These are phyloP conservation scores for Amylocarpus encephaloides DNA, from an alignment of 2,329 filamentous ascomycete species.

Conservation along the genomic window DNA sequence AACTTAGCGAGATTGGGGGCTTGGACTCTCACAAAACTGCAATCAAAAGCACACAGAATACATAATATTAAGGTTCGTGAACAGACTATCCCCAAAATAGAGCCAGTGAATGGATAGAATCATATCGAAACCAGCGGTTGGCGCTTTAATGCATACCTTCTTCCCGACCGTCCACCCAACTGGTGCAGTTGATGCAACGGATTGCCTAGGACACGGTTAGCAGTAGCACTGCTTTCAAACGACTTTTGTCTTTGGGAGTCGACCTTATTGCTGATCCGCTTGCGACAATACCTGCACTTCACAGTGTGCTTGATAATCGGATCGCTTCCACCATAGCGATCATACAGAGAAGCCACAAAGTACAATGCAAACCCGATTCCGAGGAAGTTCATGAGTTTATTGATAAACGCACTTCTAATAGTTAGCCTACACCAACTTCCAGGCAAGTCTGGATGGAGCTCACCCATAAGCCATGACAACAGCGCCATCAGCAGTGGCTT, in stretches of 20 bases:
- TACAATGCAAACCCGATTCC: slow-evolving; percentile 62
- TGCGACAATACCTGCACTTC: slow-evolving; percentile 62
- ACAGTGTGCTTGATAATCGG: slow-evolving; percentile 65
- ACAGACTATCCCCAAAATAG: background rate
- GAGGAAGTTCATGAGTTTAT: slow-evolving; percentile 59
- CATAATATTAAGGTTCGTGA: no score
- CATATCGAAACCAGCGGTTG: no score
- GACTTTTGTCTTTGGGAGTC: no score
- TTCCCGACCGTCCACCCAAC: slow-evolving; percentile 51
- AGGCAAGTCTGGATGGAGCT: slow-evolving; percentile 18
- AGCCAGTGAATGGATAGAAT: no score
- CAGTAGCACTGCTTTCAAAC: no score
- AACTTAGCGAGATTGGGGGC: no score
- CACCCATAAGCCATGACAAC: slow-evolving; percentile 67
- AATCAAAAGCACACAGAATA: no score
- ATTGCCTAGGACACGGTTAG: slow-evolving; percentile 31
- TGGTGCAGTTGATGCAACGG: slow-evolving; percentile 51
- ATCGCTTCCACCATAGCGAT: slow-evolving; percentile 46
- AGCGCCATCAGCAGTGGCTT: slow-evolving; percentile 64
- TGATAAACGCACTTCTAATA: slow-evolving; percentile 48
- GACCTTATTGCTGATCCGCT: slow-evolving; percentile 58
- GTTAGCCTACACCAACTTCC: background rate
- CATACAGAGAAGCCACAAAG: slow-evolving; percentile 55
- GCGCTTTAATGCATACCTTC: slow-evolving; percentile 30
- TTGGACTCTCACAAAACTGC: no score